Evolutionary conservation across 1,284 basidiomycete species (phyloP), one percentile per base, ranked within the genome.

Genomic region (Rhizoctonia solani): DNA sequence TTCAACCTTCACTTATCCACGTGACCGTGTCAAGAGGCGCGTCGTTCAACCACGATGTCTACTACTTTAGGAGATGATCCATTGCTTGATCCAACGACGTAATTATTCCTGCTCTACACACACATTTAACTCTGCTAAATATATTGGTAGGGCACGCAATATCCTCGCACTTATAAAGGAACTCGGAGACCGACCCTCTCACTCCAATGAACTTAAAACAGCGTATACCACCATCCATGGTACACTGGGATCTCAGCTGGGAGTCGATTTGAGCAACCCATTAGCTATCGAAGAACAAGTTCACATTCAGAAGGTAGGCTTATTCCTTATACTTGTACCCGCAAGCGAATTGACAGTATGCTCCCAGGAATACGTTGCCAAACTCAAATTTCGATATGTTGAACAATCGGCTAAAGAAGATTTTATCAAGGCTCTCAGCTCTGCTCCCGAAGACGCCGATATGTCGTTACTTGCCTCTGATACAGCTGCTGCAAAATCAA

Each of bases 11-110:
- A 16, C 4, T 4, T 3, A 4, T 16, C 9, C 58, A 63, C 58
- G 58, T 63, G 58, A 63, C 58, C 58, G 58, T 37, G 58, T 63
- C 46, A 50, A 63, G 58, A 63, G 58, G 58, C 58, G 58, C 58
- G 58, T 52, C 47, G 13, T 47, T 47, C 58, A 46, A 63, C 58
- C 56, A 59, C 56, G 56, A 63, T 63, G 58, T 32, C 50, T 53
- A 32, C 46, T 47, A 52, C 30, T 46, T 50, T 46, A 6, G 58
- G 47, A 32, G 58, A 63, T 39, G 58, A 63, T 63, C 58, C 58
- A 3, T 39, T 63, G 47, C 58, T 63, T 32, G 58, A 63, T 25
- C 58, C 47, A 21, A 63, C 58, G 27, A 63, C 29, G 58, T 63
- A 27, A 52, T 46, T 63, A 1, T 16, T 37, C 39, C 11, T 41